Conservation (phyloP, 345 rosid species). For the Populus deltoides region DNA sequence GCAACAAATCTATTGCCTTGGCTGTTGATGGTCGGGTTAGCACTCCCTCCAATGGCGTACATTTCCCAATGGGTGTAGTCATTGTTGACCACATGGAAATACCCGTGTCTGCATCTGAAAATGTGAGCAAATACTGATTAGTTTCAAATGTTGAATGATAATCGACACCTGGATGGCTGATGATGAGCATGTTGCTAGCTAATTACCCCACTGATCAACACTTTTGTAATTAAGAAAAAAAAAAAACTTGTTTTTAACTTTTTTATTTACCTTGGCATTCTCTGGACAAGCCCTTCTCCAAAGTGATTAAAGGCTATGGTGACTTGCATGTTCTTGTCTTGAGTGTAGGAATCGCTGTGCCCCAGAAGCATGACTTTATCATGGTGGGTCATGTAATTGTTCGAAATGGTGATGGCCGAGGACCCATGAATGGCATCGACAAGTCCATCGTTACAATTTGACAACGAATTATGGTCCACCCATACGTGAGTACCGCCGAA, state of each 20-base stretch:
- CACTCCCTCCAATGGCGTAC: conserved; percentile 37
- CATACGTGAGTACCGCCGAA: conserved; percentile 28
- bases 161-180: neutral
- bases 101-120: conserved; percentile 31
- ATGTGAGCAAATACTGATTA: neutral
- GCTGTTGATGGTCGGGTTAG: conserved; percentile 26
- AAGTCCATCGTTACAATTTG: conserved; percentile 23
- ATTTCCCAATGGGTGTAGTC: conserved; percentile 36
- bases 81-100: conserved; percentile 33
- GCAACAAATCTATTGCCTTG: conserved; percentile 32
- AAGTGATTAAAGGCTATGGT: conserved; percentile 33
- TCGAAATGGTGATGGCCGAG: conserved; percentile 27
- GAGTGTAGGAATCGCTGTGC: conserved; percentile 27
- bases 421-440: conserved; percentile 31
- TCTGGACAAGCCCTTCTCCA: conserved; percentile 33
- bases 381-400: conserved; percentile 34
- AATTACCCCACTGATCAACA: neutral
- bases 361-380: conserved; percentile 33
- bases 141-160: neutral
- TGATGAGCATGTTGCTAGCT: neutral
- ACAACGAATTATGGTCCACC: conserved; percentile 27
- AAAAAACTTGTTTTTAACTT: neutral
- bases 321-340: conserved; percentile 34
- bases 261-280: conserved; percentile 25
- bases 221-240: neutral